These are phyloP conservation scores for Lathyrus sativus DNA, from an alignment of 306 rosid species.

Conservation along the genomic window DNA sequence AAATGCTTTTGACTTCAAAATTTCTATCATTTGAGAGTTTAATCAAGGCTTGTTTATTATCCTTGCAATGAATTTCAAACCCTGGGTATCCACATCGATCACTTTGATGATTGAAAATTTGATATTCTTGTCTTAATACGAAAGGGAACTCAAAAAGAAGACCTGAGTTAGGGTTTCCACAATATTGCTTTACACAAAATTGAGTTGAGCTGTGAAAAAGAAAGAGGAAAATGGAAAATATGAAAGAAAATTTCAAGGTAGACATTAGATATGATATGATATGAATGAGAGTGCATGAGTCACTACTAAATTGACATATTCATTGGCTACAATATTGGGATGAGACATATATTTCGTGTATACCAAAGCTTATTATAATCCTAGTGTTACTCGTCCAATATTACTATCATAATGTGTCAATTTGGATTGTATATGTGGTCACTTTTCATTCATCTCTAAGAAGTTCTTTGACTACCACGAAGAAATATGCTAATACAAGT, in stretches of 20 bases:
- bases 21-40: neutral
- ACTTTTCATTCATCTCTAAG: neutral
- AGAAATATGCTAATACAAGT: neutral
- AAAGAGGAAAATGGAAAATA: conserved; percentile 8
- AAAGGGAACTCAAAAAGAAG: conserved; percentile 43
- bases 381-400: conserved; percentile 26
- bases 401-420: neutral
- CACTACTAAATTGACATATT: too few relatives aligned
- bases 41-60: neutral
- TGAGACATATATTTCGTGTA: conserved; percentile 4
- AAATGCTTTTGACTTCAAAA: conserved; percentile 15
- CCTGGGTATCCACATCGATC: conserved; percentile 21
- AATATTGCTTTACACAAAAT: conserved; percentile 20
- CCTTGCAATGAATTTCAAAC: conserved; percentile 30
- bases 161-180: neutral
- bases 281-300: neutral
- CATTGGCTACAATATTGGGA: neutral
- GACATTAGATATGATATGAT: conserved; percentile 31
- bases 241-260: conserved; percentile 11
- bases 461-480: neutral
- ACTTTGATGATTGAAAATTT: neutral
- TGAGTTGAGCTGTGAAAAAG: conserved; percentile 22
- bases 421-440: neutral
- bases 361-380: neutral
- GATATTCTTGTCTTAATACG: neutral